Percentiles rank a stretch among this genome's conserved stretches.
Evolutionary conservation across 495 filamentous ascomycete genomes (phyloP).

Genomic region (Penicillium verhagenii): DNA sequence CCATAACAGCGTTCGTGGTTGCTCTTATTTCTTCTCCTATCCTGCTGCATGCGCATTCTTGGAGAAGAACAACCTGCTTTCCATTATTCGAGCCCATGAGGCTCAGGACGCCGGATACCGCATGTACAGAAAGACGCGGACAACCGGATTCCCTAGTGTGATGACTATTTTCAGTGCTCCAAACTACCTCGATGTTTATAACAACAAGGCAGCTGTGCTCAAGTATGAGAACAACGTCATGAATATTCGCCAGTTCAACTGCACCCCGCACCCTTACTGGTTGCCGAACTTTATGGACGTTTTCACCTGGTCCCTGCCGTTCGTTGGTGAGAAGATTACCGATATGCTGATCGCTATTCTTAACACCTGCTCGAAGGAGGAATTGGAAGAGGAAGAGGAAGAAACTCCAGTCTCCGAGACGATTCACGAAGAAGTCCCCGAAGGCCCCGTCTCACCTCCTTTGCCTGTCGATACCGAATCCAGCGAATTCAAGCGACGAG

Average conservation of each 20-base stretch:
- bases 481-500: constrained; percentile 86
- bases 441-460: constrained; percentile 69
- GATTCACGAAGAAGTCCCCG: constrained; percentile 34
- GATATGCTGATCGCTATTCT: constrained; percentile 99
- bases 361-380: constrained; percentile 96
- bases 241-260: constrained; percentile 99
- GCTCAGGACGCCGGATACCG: constrained; percentile 97
- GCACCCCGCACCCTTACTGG: constrained; percentile 99
- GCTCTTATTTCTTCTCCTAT: constrained; percentile 99
- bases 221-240: constrained; percentile 99
- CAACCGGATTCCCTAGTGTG: constrained; percentile 96
- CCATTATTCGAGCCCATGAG: constrained; percentile 97
- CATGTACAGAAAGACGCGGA: constrained; percentile 98
- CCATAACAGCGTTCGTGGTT: constrained; percentile 97
- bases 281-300: constrained; percentile 99
- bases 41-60: constrained; percentile 96
- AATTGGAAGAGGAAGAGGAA: constrained; percentile 81
- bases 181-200: constrained; percentile 99
- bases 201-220: constrained; percentile 98
- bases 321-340: constrained; percentile 98
- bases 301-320: constrained; percentile 97
- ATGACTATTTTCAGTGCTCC: constrained; percentile 99
- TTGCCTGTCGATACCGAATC: constrained; percentile 72
- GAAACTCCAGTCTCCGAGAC: constrained; percentile 63
- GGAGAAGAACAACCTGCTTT: constrained; percentile 98